A percentile compares a stretch with the other conserved stretches of the same genome.
phyloP scores from a whole-genome alignment of 352 stramenopile species.

The Phytopythium cucurbitacearum region DNA sequence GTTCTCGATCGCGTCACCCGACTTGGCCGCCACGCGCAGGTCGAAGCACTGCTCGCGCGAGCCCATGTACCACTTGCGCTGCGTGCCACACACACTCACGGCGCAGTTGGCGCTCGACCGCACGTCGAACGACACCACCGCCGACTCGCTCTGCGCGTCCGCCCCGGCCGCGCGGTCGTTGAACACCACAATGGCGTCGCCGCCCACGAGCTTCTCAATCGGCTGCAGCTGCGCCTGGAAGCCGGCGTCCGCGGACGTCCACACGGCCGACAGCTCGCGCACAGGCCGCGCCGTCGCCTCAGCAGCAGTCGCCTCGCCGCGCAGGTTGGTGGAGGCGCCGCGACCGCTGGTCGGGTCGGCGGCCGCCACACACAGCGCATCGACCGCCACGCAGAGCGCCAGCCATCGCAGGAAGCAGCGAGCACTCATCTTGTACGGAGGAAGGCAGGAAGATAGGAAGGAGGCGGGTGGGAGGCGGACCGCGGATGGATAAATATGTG shows the following conservation, averaged over 20 bases:
- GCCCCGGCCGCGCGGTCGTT: slow-evolving; percentile 37
- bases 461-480: too few species aligned
- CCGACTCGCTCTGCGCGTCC: slow-evolving; percentile 40
- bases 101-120: slow-evolving; percentile 65
- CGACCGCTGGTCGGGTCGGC: too few species aligned
- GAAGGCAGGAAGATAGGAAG: too few species aligned
- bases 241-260: slow-evolving; percentile 21
- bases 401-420: too few species aligned
- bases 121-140: slow-evolving; percentile 68
- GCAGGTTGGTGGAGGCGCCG: slow-evolving; percentile 19
- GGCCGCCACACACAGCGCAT: too few species aligned
- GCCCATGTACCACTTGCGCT: slow-evolving; percentile 60
- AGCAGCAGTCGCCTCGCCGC: slow-evolving; percentile 17
- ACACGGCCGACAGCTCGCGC: slow-evolving; percentile 30
- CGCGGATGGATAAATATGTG: too few species aligned
- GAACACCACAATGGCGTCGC: slow-evolving; percentile 69
- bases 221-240: slow-evolving; percentile 22
- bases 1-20: slow-evolving; percentile 39
- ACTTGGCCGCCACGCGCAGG: slow-evolving; percentile 67
- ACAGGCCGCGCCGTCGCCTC: slow-evolving; percentile 17
- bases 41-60: slow-evolving; percentile 67
- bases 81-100: slow-evolving; percentile 62
- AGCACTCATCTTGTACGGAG: too few species aligned
- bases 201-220: slow-evolving; percentile 54
- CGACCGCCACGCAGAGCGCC: too few species aligned